Conservation (phyloP, 768 basidiomycete species). For the Rhodocollybia butyracea region DNA sequence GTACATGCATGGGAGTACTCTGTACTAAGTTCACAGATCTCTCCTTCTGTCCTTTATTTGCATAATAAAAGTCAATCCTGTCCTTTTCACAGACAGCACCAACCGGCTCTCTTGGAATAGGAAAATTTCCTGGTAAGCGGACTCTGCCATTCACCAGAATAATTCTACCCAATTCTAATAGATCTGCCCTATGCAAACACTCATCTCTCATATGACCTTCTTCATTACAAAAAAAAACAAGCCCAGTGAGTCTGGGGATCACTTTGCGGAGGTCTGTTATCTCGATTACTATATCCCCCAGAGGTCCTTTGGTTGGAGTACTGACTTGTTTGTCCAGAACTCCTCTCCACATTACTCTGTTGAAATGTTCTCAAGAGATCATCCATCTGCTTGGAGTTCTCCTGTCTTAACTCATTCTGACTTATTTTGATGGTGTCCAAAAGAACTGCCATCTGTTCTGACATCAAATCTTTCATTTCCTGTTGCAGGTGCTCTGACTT, state of each 20-base stretch:
- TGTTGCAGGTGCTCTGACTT: neutral
- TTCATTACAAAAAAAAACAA: neutral
- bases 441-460: neutral
- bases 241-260: neutral
- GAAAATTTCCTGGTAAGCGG: neutral
- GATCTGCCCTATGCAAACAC: neutral
- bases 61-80: neutral
- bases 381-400: neutral
- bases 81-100: neutral
- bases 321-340: neutral
- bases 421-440: neutral
- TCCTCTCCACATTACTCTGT: neutral
- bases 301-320: neutral
- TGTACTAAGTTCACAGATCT: neutral
- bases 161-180: neutral
- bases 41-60: neutral
- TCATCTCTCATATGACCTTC: neutral
- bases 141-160: neutral
- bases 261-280: neutral
- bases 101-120: conserved; percentile 3
- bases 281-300: neutral
- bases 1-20: neutral
- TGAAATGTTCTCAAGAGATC: neutral
- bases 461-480: neutral
- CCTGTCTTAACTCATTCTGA: neutral